These are phyloP conservation scores for Linnemannia exigua DNA, from an alignment of 192 early-diverging fungal species.

Conservation along the genomic window DNA sequence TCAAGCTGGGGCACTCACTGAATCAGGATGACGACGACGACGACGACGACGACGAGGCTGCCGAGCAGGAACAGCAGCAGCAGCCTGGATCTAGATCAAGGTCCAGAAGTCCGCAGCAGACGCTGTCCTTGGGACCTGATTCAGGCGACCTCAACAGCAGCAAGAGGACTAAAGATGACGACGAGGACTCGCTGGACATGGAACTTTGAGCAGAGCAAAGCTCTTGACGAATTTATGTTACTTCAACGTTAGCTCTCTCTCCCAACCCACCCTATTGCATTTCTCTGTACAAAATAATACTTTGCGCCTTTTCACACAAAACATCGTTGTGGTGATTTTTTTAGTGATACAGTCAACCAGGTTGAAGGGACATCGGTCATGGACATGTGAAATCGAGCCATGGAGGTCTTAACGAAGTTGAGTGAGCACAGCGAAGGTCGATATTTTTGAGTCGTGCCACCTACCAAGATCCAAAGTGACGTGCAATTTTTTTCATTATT, in stretches of 20 bases:
- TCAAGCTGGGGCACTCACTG: slow-evolving; percentile 65
- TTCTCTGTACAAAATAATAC: slow-evolving; percentile 6
- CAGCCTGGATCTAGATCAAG: background rate
- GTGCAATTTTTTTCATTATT: background rate
- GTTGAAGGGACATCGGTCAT: no score
- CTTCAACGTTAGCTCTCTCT: background rate
- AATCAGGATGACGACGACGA: slow-evolving; percentile 68
- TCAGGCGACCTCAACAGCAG: background rate
- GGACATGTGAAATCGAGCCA: no score
- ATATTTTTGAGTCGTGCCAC: no score
- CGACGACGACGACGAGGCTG: slow-evolving; percentile 61
- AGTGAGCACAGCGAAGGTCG: no score
- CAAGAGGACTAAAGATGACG: slow-evolving; percentile 11
- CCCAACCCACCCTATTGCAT: background rate
- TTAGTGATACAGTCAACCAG: no score
- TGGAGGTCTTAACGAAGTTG: no score
- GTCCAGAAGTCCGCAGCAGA: background rate
- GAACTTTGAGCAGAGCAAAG: background rate
- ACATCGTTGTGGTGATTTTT: no score
- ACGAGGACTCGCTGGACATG: slow-evolving; percentile 15
- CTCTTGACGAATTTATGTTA: background rate
- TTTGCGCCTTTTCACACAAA: background rate
- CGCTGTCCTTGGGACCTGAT: background rate
- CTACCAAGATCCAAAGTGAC: slow-evolving; percentile 1
- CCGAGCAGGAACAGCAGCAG: slow-evolving; percentile 32